Percentiles rank a stretch among this genome's conserved stretches.
These are phyloP conservation scores for Picea sitchensis DNA, from an alignment of 75 land plant genomes.

Conservation along the genomic window DNA sequence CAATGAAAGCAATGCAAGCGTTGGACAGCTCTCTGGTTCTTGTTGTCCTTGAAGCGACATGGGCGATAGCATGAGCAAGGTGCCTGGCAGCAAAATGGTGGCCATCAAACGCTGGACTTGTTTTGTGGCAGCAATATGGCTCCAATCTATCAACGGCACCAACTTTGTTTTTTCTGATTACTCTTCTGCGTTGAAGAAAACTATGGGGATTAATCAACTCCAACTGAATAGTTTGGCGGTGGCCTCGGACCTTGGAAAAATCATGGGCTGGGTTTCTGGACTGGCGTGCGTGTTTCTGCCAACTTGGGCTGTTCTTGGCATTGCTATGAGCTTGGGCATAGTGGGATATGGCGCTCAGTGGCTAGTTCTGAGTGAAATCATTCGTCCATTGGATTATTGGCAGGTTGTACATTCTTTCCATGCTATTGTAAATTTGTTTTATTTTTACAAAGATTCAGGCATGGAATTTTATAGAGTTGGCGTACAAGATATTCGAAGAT, in stretches of 20 bases:
- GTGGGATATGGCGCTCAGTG: conserved; percentile 69
- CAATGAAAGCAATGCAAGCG: neutral
- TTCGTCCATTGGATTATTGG: conserved; percentile 40
- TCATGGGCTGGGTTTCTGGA: conserved; percentile 75
- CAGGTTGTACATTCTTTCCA: conserved; percentile 1
- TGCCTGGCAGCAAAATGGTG: neutral
- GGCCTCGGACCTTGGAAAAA: conserved; percentile 84
- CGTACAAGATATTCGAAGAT: no score
- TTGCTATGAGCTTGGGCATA: conserved; percentile 47
- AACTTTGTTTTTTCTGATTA: conserved; percentile 75
- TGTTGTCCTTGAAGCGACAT: neutral
- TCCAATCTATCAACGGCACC: conserved; percentile 74
- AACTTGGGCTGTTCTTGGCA: conserved; percentile 52
- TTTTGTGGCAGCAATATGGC: conserved; percentile 72
- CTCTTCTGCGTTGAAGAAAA: conserved; percentile 67
- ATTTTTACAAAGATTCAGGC: neutral
- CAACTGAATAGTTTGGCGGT: conserved; percentile 80
- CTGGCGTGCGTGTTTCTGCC: conserved; percentile 55
- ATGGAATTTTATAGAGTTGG: neutral
- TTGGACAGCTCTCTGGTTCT: neutral
- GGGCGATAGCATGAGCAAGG: neutral
- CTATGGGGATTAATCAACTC: conserved; percentile 66
- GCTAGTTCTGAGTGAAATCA: conserved; percentile 42
- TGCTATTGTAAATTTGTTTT: neutral
- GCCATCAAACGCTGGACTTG: conserved; percentile 45